Conservation (phyloP, 768 basidiomycete genomes). For the Russula sp. region DNA sequence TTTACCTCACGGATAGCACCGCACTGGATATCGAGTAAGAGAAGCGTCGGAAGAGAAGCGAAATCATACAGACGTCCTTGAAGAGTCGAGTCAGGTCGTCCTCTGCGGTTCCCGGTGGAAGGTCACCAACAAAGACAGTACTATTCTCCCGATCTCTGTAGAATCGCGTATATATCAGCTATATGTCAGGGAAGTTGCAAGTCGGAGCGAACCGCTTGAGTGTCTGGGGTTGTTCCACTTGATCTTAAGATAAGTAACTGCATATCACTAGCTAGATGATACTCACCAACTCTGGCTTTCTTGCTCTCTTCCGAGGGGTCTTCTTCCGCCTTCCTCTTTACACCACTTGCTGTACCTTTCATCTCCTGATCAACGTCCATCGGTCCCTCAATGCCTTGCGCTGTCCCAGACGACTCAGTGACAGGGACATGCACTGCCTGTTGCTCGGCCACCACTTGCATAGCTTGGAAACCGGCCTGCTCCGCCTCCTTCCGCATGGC, state of each 20-base stretch:
- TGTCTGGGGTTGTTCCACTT: constrained; percentile 40
- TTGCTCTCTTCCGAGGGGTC: constrained; percentile 42
- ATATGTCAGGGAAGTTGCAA: background rate
- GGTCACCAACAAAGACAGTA: constrained; percentile 79
- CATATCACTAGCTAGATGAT: constrained; percentile 1
- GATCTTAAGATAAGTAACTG: background rate
- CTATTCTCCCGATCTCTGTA: constrained; percentile 90
- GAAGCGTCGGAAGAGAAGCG: background rate
- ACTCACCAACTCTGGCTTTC: constrained; percentile 56
- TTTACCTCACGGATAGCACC: constrained; percentile 83
- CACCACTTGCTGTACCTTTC: constrained; percentile 38
- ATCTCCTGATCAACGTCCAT: constrained; percentile 41
- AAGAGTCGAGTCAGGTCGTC: constrained; percentile 69
- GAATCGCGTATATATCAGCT: background rate
- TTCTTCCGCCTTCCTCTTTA: constrained; percentile 64
- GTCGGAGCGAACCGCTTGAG: constrained; percentile 51
- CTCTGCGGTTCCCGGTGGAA: constrained; percentile 52
- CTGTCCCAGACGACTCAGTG: constrained; percentile 19
- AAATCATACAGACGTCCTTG: constrained; percentile 60
- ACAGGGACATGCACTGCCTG: constrained; percentile 35
- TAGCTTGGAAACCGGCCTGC: constrained; percentile 47
- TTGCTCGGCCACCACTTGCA: constrained; percentile 40
- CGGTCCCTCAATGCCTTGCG: constrained; percentile 22
- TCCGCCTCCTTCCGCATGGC: constrained; percentile 49
- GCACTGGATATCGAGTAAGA: constrained; percentile 49